Evolutionary conservation across 108 stramenopile species (phyloP).

Genomic region (Pseudonitzschia delicatissima): DNA sequence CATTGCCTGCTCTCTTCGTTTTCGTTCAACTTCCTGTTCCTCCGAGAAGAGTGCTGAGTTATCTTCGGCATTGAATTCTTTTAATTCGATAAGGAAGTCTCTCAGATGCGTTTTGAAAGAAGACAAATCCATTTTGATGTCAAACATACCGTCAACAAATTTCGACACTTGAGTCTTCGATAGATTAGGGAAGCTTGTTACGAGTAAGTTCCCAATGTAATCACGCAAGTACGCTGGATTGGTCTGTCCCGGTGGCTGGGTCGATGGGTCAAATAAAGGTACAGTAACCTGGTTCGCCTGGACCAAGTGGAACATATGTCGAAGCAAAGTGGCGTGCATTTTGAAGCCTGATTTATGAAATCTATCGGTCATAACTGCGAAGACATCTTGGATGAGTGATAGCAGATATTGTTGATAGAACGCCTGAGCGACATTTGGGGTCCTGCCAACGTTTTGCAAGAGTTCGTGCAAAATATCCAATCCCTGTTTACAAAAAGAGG

Average conservation of each 20-base stretch:
- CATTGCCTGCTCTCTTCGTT: constrained; percentile 58
- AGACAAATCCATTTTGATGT: constrained; percentile 91
- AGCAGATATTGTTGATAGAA: constrained; percentile 97
- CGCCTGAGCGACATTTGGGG: constrained; percentile 89
- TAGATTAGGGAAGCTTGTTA: constrained; percentile 93
- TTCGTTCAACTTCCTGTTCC: constrained; percentile 78
- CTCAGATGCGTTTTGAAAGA: constrained; percentile 97
- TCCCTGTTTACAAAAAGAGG: constrained; percentile 39
- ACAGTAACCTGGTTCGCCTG: constrained; percentile 93
- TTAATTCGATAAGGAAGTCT: constrained; percentile 97
- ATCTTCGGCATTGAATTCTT: constrained; percentile 97
- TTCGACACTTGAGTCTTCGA: constrained; percentile 82
- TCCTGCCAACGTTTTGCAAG: constrained; percentile 86
- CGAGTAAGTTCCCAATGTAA: constrained; percentile 88
- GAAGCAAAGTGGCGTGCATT: constrained; percentile 97
- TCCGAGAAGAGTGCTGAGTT: constrained; percentile 93
- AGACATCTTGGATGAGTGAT: constrained; percentile 95
- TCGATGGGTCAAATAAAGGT: constrained; percentile 87
- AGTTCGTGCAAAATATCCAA: constrained; percentile 95
- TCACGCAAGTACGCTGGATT: constrained; percentile 89
- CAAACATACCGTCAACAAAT: constrained; percentile 98
- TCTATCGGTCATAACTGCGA: constrained; percentile 98
- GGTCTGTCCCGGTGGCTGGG: constrained; percentile 73
- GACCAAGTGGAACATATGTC: constrained; percentile 94
- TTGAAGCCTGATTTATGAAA: constrained; percentile 98